Base-by-base conservation (phyloP, 495 filamentous ascomycete genomes). In the Articulospora tetracladia region DNA sequence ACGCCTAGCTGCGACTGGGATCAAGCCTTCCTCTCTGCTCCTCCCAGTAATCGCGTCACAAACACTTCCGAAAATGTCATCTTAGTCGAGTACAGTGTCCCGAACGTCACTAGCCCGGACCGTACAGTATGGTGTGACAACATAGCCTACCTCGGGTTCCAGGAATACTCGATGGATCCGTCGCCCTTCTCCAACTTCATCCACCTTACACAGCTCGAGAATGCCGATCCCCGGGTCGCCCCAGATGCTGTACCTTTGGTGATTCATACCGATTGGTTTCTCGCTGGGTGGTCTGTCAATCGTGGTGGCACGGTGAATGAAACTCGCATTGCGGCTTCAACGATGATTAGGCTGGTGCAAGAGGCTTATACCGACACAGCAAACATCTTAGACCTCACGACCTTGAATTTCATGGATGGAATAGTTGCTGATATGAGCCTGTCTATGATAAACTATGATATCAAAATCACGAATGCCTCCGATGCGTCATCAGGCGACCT, bases 141-240 rank as follows among this genome's bases (percentile, higher is more conserved):
- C 22, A 52, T 52, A 15, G 23, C 48, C 1, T 52, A 26, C 7
- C 3, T 52, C 3, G 24, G 27, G 7, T 24, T 52, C 17, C 2
- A 26, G 17, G 3, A 12, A 19, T 52, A 52, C 22, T 4, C n/a
- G 3, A 19, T 52, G 8, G 48, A 52, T 25, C 20, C 24, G 17
- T 52, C 48, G 7, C 48, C 48, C 3, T 52, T 23, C 48, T 52
- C 48, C 8, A 52, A 52, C 48, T 23, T 26, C 48, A 52, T 52
- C 48, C 48, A 26, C 27, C 48, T 52, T 6, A 25, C 48, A 19
- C 3, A 10, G 7, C 19, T 52, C 19, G 4, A 4, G 17, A 25
- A 26, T 26, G 11, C 19, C 22, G 24, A 11, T 22, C 46, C 48
- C 8, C 19, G 13, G 3, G 48, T 26, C 17, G 13, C 19, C 17